A percentile compares a stretch with the other conserved stretches of the same genome.
phyloP scores from a whole-genome alignment of 352 stramenopile genomes.

The Phytophthora pistaciae region DNA sequence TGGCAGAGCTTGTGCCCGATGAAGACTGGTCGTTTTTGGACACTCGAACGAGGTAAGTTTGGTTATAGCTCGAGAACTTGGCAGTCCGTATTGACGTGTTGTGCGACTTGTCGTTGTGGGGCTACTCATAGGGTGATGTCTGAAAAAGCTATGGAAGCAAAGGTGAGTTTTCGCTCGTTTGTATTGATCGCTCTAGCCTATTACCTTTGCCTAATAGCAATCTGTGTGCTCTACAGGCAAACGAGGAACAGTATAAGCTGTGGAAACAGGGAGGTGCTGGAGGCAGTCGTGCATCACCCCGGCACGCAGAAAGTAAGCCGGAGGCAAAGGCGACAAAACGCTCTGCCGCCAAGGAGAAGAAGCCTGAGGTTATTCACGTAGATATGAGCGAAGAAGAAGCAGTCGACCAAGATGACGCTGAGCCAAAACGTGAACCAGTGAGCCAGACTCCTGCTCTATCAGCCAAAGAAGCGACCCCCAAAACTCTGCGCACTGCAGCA shows the following conservation, averaged over 20 bases:
- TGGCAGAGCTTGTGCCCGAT: conserved; percentile 76
- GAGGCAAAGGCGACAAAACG: conserved; percentile 4
- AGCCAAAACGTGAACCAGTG: conserved; percentile 22
- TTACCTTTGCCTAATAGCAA: background rate
- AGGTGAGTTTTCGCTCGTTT: conserved; percentile 43
- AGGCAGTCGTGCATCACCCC: conserved; percentile 2
- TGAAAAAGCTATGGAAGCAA: conserved; percentile 81
- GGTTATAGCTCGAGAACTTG: background rate
- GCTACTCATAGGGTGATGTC: conserved; percentile 57
- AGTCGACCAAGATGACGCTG: conserved; percentile 12
- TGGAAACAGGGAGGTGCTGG: conserved; percentile 56
- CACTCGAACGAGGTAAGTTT: conserved; percentile 63
- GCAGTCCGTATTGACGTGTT: conserved; percentile 5
- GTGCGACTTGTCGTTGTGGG: conserved; percentile 8
- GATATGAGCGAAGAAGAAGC: conserved; percentile 26
- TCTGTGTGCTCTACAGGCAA: conserved; percentile 45
- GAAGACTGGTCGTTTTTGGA: conserved; percentile 90
- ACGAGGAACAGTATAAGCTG: conserved; percentile 73
- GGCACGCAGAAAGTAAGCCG: conserved; percentile 10
- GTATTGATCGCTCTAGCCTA: background rate
- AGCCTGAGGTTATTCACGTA: conserved; percentile 26
- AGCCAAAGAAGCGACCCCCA: conserved; percentile 37
- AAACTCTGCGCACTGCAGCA: conserved; percentile 52
- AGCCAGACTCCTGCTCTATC: conserved; percentile 38
- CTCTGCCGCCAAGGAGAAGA: conserved; percentile 22